Evolutionary conservation across 2,329 filamentous ascomycete genomes (phyloP), one percentile per base, ranked within the genome.

Genomic region (Geosmithia flava): DNA sequence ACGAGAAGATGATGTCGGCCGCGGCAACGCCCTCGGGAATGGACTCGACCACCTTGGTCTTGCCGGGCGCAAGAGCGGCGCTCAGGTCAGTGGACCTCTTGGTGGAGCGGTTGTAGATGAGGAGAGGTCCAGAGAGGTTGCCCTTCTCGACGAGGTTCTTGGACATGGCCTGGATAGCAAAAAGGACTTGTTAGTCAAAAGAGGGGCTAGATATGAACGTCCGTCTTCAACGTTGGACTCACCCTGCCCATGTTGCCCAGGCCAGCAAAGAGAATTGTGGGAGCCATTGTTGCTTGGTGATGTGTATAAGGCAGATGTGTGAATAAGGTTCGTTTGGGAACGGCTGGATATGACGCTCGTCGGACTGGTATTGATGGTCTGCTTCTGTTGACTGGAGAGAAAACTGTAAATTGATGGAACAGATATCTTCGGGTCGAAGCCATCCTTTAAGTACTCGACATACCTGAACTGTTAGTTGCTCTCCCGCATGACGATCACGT

Each of bases 71-170:
- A 0, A 93, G 73, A 2, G 69, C 73, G 20, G 74, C 68, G 49
- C 77, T 75, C 45, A 91, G 73, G 20, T 85, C 78, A 37, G 74
- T 68, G 27, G 86, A 72, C 47, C 83, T 78, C 55, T 81, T 69
- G 48, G 68, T 68, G 11, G 86, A 90, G 49, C 88, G 84, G 68
- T 95, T 95, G 70, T 81, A 90, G 51, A 95, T 65, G 49, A 90
- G 74, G 15, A 95, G 68, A 1, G 89, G 85, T 27, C 78, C 74
- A 23, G 80, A 72, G 27, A 90, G 77, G 30, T 76, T 70, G 29
- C 80, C 87, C 62, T 95, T 95, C 58, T 83, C 75, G 10, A 85
- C 81, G 39, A 96, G 71, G 61, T 95, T 95, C 65, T 83, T 85
- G 66, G 74, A 79, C 86, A 95, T 94, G 53, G 83, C 87, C 84